A percentile compares a stretch with the other conserved stretches of the same genome.
Conservation (phyloP, 75 land plant genomes). For the Pseudotsuga menziesii region DNA sequence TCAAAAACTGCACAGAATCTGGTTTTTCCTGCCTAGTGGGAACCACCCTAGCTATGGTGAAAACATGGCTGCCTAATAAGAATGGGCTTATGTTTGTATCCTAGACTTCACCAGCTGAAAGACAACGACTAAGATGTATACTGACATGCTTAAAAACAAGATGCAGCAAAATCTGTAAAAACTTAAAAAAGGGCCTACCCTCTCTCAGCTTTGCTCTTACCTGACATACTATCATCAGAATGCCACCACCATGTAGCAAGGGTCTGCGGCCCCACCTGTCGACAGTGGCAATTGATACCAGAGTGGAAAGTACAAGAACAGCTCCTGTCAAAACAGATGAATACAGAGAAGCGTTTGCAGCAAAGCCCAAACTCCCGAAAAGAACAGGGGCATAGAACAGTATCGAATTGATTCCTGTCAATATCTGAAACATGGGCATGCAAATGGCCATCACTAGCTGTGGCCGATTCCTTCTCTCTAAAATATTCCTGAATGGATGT, state of each 20-base stretch:
- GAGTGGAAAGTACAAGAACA: slow-evolving; percentile 54
- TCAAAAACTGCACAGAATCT: too few relatives aligned
- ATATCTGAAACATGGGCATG: slow-evolving; percentile 70
- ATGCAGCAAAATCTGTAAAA: not conserved
- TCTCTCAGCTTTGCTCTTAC: slow-evolving; percentile 16
- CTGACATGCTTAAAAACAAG: not conserved
- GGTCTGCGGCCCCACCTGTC: slow-evolving; percentile 55
- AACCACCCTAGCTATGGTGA: not conserved
- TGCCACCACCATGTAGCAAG: slow-evolving; percentile 57
- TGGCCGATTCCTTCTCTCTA: slow-evolving; percentile 62
- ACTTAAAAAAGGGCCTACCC: too few relatives aligned
- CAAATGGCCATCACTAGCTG: slow-evolving; percentile 72
- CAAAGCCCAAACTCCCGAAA: slow-evolving; percentile 74
- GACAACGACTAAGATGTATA: not conserved
- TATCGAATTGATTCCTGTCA: slow-evolving; percentile 77
- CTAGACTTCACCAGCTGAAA: not conserved
- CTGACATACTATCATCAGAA: slow-evolving; percentile 69
- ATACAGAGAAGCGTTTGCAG: slow-evolving; percentile 59
- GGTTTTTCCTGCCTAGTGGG: not conserved
- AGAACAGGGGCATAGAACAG: slow-evolving; percentile 82
- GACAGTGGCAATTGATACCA: slow-evolving; percentile 65
- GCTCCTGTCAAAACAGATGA: slow-evolving; percentile 76
- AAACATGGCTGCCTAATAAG: not conserved
- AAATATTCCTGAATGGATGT: slow-evolving; percentile 71
- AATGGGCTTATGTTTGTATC: not conserved